Conservation (phyloP, 441 rosid species). For the Viola pubescens region DNA sequence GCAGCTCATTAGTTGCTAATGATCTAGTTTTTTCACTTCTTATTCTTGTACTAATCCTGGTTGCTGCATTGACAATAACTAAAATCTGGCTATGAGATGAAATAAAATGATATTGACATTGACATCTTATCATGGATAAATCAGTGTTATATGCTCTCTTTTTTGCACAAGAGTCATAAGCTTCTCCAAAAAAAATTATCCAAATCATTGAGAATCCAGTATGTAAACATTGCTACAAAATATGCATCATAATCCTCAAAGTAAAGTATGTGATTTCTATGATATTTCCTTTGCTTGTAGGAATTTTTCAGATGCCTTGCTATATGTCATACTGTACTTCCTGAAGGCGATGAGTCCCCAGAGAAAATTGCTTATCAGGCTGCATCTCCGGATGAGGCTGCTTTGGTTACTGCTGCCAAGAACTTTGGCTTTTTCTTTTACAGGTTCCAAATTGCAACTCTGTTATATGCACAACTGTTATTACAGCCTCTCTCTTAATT, state of each 20-base stretch:
- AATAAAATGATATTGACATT: not conserved
- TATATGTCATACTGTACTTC: constrained; percentile 97
- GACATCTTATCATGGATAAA: not conserved
- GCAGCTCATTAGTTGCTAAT: not conserved
- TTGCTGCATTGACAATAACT: not conserved
- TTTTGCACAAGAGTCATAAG: no score
- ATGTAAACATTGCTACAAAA: not conserved
- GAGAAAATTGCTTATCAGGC: constrained; percentile 94
- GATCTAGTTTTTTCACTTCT: not conserved
- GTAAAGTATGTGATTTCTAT: not conserved
- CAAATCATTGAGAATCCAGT: not conserved
- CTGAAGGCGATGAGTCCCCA: constrained; percentile 98
- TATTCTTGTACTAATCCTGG: not conserved
- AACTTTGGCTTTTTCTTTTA: constrained; percentile 98
- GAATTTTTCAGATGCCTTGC: constrained; percentile 94
- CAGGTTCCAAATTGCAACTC: constrained; percentile 36
- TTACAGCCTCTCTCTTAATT: constrained; percentile 2
- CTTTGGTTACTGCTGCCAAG: constrained; percentile 95
- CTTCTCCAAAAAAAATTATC: not conserved
- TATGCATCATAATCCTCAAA: not conserved
- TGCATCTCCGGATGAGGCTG: constrained; percentile 99
- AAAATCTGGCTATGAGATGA: not conserved
- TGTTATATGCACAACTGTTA: not conserved
- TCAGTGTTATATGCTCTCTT: no score
- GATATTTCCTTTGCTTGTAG: constrained; percentile 31